Base-by-base conservation (phyloP, 345 rosid genomes). In the Gossypium arboreum region DNA sequence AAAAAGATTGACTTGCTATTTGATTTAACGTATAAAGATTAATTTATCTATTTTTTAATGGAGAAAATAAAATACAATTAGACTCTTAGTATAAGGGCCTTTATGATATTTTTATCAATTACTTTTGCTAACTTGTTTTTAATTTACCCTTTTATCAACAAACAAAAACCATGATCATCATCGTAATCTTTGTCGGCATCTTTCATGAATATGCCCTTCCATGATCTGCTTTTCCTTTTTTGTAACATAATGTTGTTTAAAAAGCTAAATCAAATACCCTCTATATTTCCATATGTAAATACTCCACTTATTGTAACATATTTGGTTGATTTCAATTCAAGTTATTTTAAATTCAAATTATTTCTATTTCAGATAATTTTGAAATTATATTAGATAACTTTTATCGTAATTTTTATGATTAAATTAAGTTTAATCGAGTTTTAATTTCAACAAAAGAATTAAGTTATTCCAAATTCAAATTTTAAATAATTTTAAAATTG, bases 391-490 rank as follows among this genome's bases (percentile, higher is more conserved):
- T 4, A 3, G 39, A 29, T 3, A 29, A 29, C 4, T 29, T 29
- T 34, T 0, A 34, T 34, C 7, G 7, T 34, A 34, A 34, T 0
- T 34, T 34, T 34, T 34, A 34, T 34, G 1, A 34, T 5, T 0
- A 34, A 34, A 1, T 34, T 34, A 1, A 34, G 41, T 34, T 5
- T 0, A 4, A 34, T 34, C 7, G 0, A 5, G 0, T 34, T 34
- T 34, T 34, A 5, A 34, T 34, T 34, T 0, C 1, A 34, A 0
- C 0, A 34, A 34, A 34, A 34, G 0, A 29, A 3, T 29, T 29
- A 29, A 29, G 0, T 29, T 0, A 0, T 34, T 34, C 0, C 0
- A 0, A 34, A 34, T 34, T 34, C 0, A 0, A 34, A 4, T 4
- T 34, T 34, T 0, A 34, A 0, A 34, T 29, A 4, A 34, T 34